Evolutionary conservation across 352 stramenopile species (phyloP), one percentile per base, ranked within the genome.

Genomic region (Globisporangium uncinulatum): DNA sequence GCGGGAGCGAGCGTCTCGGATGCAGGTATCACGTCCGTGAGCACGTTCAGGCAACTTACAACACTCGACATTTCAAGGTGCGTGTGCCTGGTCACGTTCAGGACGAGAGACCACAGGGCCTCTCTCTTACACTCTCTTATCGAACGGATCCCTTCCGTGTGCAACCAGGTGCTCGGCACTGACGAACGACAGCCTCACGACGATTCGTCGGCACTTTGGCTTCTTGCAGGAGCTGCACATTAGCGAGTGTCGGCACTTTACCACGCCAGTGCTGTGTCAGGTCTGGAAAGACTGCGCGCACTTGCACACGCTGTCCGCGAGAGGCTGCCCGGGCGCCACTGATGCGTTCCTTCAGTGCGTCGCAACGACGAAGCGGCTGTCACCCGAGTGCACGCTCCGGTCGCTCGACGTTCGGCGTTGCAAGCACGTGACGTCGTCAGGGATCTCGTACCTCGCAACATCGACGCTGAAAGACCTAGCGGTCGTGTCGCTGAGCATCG

Each of bases 211-310:
- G 0, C 63, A 80, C 11, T 66, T 86, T 36, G 75, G 56, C 3
- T 62, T 70, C 9, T 53, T 91, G 8, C 65, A 83, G 14, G 66
- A 75, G 46, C 61, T 92, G 0, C 49, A 73, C 31, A 67, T 89
- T 44, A 69, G 76, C 42, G 81, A 89, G 17, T 88, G 76, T 41
- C 71, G 76, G 15, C 77, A 87, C 36, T 83, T 92, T 24, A 77
- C 74, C 11, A 69, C 61, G 31, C 57, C 67, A n/a, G 62, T 67
- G 29, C 61, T 92, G 6, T 66, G 57, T 19, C 71, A 82, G 36
- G 32, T 82, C 2, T 92, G 81, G 81, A 71, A 65, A 9, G 75
- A 87, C 60, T 88, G 81, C 58, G 70, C 57, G 15, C 66, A 62
- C 6, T 58, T 92, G 5, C 79, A 83, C 46, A 65, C 68, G 14